Evolutionary conservation across 345 rosid species (phyloP).

Genomic region (Pseudoturritis turrita): DNA sequence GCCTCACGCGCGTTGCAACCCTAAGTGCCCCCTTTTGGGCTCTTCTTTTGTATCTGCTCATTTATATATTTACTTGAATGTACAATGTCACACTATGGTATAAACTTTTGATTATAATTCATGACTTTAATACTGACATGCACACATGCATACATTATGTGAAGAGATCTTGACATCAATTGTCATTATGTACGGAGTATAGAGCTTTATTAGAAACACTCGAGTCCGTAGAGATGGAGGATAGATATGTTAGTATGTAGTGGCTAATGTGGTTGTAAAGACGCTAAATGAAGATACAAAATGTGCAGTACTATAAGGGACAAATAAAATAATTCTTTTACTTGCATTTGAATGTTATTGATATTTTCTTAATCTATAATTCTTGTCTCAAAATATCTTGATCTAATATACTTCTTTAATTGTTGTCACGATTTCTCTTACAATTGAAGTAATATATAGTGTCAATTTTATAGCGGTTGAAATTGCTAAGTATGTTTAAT

Average conservation of each 20-base stretch:
- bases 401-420: not conserved
- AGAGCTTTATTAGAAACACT: not conserved
- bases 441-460: not conserved
- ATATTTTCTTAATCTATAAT: not conserved
- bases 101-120: slow-evolving; percentile 1
- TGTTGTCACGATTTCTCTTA: not conserved
- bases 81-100: slow-evolving; percentile 25
- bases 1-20: slow-evolving; percentile 29
- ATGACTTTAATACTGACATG: slow-evolving; percentile 30
- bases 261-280: not conserved
- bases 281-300: not conserved
- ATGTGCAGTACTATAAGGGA: not conserved
- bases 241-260: not conserved
- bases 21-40: slow-evolving; percentile 19
- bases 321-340: not conserved
- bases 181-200: slow-evolving; percentile 13
- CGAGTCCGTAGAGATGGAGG: not conserved
- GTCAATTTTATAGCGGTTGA: not conserved
- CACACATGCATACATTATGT: slow-evolving; percentile 29
- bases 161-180: slow-evolving; percentile 25
- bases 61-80: slow-evolving; percentile 3
- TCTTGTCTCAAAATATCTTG: not conserved
- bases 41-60: slow-evolving; percentile 16
- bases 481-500: not conserved
- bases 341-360: not conserved